Base-by-base conservation (phyloP, 2,329 filamentous ascomycete species). In the Aspergillus spinulosporus region DNA sequence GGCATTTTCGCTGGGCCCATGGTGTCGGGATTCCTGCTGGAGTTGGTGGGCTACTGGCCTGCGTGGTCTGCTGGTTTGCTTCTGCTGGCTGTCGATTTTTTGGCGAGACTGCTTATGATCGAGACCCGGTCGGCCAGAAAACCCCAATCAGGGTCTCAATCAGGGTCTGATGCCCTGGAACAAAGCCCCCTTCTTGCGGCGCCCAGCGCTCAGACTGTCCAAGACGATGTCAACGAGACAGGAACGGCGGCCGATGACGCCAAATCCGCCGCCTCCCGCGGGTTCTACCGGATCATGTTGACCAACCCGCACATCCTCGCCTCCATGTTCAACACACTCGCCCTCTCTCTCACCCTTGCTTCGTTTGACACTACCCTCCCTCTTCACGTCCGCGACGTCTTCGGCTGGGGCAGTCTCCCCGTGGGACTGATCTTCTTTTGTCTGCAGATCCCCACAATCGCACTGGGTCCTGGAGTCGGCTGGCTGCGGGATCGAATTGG, bases 401-500 rank as follows among this genome's bases (percentile, higher is more conserved):
- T 86, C 60, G 65, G 71, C 56, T 86, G 83, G 81, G 72, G 77
- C 44, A 79, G 83, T 0, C 78, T 78, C 0, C 81, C 78, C 0
- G 80, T 81, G 2, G 83, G 84, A 1, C 68, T 86, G 8, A 69
- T 84, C 26, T 85, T 86, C 62, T 73, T 86, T 5, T 72, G 78
- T 2, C 64, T 89, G 32, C 80, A 86, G 36, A 68, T 86, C 5
- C 87, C 87, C 0, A 49, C 52, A 6, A 79, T 81, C 9, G 82
- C 88, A 62, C 59, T 83, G 2, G 81, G 82, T 0, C 87, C 87
- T 0, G 29, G 84, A 0, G 79, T 85, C 1, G 86, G 83, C n/a
- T 75, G 73, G 70, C 66, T 79, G 31, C 66, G 66, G 12, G 67
- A 71, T 47, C 54, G 55, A 5, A 36, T 65, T 2, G 68, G 68